Percentiles rank a stretch among this genome's conserved stretches.
Evolutionary conservation across 495 filamentous ascomycete genomes (phyloP).

Genomic region (Hypoxylon cercidicola): DNA sequence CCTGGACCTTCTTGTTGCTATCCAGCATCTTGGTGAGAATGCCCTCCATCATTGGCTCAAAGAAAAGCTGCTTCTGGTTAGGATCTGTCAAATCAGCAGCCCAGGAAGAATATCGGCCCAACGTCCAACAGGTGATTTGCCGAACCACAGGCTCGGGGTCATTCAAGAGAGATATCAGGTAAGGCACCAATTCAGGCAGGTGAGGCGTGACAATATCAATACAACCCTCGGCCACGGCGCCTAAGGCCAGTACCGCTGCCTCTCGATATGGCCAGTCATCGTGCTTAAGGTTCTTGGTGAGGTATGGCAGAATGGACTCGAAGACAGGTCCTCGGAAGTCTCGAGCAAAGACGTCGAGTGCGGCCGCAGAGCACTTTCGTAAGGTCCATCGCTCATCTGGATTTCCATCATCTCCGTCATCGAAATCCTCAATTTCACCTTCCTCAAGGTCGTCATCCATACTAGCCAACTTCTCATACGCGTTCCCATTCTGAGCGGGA

Average conservation of each 20-base stretch:
- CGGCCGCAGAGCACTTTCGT: constrained; percentile 96
- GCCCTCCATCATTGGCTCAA: constrained; percentile 98
- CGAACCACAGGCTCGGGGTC: constrained; percentile 92
- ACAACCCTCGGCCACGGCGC: constrained; percentile 95
- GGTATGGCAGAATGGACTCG: constrained; percentile 87
- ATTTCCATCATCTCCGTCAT: constrained; percentile 77
- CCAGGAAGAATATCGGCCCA: constrained; percentile 94
- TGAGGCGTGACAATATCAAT: constrained; percentile 90
- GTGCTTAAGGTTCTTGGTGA: constrained; percentile 89
- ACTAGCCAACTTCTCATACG: constrained; percentile 58
- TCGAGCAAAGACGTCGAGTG: constrained; percentile 91
- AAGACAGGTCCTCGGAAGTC: constrained; percentile 91
- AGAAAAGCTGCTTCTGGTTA: constrained; percentile 76
- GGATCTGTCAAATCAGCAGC: constrained; percentile 78
- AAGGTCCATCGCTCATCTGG: constrained; percentile 96
- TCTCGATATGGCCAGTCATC: constrained; percentile 92
- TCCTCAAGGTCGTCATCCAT: constrained; percentile 85
- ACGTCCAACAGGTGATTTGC: constrained; percentile 97
- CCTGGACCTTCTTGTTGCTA: constrained; percentile 96
- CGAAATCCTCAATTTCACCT: constrained; percentile 86
- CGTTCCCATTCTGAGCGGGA: constrained; percentile 58
- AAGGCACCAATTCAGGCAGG: constrained; percentile 89
- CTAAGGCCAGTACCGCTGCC: constrained; percentile 92
- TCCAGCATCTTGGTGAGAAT: constrained; percentile 95
- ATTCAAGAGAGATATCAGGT: constrained; percentile 85